Conservation (phyloP, 805 yeast genomes). For the Metschnikowia hibisci region DNA sequence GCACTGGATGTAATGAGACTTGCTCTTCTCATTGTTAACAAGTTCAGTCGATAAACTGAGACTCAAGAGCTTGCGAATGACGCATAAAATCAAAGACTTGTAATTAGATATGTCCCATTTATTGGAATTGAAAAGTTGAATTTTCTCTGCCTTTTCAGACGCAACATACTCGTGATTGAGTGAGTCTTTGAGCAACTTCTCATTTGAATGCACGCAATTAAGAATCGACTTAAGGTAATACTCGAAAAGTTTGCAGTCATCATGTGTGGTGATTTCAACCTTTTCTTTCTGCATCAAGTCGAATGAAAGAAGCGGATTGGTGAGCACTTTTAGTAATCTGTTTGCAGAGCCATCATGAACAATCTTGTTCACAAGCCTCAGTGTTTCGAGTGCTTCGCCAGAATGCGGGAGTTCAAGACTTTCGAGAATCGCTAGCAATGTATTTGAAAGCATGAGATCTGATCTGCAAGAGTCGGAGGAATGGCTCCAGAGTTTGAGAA, state of each 20-base stretch:
- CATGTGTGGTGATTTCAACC: slow-evolving; percentile 33
- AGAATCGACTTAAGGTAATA: slow-evolving; percentile 56
- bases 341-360: slow-evolving; percentile 53
- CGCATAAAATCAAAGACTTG: slow-evolving; percentile 49
- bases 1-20: slow-evolving; percentile 26
- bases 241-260: slow-evolving; percentile 60
- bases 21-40: slow-evolving; percentile 17
- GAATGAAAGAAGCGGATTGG: slow-evolving; percentile 49
- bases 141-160: slow-evolving; percentile 43
- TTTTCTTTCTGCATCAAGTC: slow-evolving; percentile 30
- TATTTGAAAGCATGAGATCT: slow-evolving; percentile 52
- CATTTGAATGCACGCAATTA: slow-evolving; percentile 48
- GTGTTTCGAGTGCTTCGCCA: slow-evolving; percentile 27
- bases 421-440: slow-evolving; percentile 66
- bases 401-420: slow-evolving; percentile 15
- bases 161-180: slow-evolving; percentile 59
- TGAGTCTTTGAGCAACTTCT: slow-evolving; percentile 39
- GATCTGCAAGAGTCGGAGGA: slow-evolving; percentile 48
- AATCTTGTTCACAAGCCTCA: slow-evolving; percentile 47
- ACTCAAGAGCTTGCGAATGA: slow-evolving; percentile 45
- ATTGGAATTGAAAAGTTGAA: slow-evolving; percentile 39
- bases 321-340: slow-evolving; percentile 55
- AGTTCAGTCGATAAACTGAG: slow-evolving; percentile 20
- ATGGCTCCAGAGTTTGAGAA: slow-evolving; percentile 73
- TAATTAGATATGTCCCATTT: slow-evolving; percentile 57